These are phyloP conservation scores for Coemansia sp. DNA, from an alignment of 192 early-diverging fungal species.

Conservation along the genomic window DNA sequence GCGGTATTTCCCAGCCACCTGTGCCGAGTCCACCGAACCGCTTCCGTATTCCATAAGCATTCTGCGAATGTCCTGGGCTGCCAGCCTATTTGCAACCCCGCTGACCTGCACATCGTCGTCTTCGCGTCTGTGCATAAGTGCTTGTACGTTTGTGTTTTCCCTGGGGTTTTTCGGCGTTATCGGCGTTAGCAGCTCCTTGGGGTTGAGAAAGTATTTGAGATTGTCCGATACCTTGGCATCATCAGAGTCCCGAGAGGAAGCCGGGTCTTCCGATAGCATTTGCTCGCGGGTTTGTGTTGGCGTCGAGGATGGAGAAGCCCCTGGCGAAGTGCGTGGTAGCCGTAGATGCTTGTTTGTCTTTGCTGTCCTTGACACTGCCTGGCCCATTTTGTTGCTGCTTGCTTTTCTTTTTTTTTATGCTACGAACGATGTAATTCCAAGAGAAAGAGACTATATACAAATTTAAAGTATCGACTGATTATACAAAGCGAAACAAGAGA, in stretches of 20 bases:
- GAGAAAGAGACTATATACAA: no score
- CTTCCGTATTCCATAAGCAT: slow-evolving; percentile 9
- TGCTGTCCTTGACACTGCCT: slow-evolving; percentile 24
- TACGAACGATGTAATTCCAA: no score
- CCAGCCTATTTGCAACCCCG: slow-evolving; percentile 4
- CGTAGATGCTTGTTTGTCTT: slow-evolving; percentile 8
- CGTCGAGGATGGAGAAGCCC: not conserved
- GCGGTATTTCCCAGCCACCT: slow-evolving; percentile 10
- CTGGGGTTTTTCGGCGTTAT: slow-evolving; percentile 27
- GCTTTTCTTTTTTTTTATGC: no score
- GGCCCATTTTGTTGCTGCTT: slow-evolving; percentile 27
- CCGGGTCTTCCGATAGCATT: slow-evolving; percentile 31
- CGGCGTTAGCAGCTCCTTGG: slow-evolving; percentile 34
- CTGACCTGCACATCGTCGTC: slow-evolving; percentile 13
- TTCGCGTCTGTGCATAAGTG: slow-evolving; percentile 27
- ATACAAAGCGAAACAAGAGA: no score
- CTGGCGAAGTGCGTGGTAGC: slow-evolving; percentile 17
- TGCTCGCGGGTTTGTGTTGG: slow-evolving; percentile 35
- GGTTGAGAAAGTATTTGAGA: slow-evolving; percentile 44
- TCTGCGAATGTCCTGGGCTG: slow-evolving; percentile 8
- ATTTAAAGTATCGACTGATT: no score
- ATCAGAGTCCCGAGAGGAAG: not conserved
- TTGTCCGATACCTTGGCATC: slow-evolving; percentile 24
- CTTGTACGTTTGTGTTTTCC: slow-evolving; percentile 41
- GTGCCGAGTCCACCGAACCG: not conserved